phyloP scores from a whole-genome alignment of 306 rosid genomes.

The Luffa aegyptiaca region DNA sequence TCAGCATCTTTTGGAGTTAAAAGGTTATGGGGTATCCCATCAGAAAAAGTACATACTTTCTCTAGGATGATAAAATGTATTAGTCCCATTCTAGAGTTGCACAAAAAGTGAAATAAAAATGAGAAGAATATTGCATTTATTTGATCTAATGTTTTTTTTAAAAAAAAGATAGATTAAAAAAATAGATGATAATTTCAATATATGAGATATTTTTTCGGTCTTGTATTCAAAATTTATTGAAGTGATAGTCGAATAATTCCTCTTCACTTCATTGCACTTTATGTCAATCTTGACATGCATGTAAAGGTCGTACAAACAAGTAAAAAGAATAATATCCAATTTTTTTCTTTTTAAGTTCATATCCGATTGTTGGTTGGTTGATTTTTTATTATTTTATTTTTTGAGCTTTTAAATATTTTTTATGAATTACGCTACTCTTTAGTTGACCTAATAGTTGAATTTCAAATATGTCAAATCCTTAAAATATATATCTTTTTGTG shows the following conservation, averaged over 20 bases:
- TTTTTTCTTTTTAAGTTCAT: neutral
- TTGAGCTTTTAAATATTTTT: no score
- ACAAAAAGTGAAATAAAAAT: neutral
- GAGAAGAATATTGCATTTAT: neutral
- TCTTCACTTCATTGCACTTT: neutral
- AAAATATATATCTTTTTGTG: neutral
- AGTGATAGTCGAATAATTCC: neutral
- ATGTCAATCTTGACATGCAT: neutral
- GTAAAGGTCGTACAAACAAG: neutral
- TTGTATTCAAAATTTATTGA: neutral
- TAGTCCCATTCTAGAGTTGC: neutral
- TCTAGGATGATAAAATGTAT: neutral
- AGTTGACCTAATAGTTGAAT: no score
- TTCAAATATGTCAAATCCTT: neutral
- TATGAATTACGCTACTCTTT: no score
- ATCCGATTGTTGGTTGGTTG: neutral
- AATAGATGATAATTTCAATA: neutral
- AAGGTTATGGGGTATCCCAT: neutral
- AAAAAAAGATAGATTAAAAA: no score
- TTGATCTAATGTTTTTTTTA: neutral
- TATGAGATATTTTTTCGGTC: neutral
- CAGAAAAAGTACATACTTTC: neutral
- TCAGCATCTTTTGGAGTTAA: conserved; percentile 1
- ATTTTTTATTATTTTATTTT: neutral
- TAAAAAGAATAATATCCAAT: neutral